phyloP scores from a whole-genome alignment of 208 protist species.

The Leishmania guyanensis region DNA sequence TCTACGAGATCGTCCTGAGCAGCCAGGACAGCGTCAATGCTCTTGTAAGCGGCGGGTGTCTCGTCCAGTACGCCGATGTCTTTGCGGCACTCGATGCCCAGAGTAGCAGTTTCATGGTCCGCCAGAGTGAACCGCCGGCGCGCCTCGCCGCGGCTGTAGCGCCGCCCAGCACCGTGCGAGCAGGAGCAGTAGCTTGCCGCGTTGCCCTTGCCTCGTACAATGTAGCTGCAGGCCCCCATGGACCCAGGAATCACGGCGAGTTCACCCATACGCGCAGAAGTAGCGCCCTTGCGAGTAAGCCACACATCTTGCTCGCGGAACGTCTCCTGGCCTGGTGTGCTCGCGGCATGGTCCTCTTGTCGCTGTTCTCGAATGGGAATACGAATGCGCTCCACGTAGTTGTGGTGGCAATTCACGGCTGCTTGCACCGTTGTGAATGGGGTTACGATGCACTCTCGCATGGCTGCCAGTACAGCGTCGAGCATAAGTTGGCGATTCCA shows the following conservation, averaged over 20 bases:
- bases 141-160: slow-evolving; percentile 73
- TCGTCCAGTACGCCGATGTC: slow-evolving; percentile 85
- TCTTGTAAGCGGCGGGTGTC: slow-evolving; percentile 86
- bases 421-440: slow-evolving; percentile 47
- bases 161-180: slow-evolving; percentile 84
- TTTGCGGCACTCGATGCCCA: slow-evolving; percentile 77
- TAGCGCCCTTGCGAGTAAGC: slow-evolving; percentile 90
- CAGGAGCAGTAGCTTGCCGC: slow-evolving; percentile 72
- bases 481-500: slow-evolving; percentile 88
- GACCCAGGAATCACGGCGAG: slow-evolving; percentile 89
- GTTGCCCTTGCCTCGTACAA: slow-evolving; percentile 87
- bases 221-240: slow-evolving; percentile 89
- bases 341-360: neutral
- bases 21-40: slow-evolving; percentile 86
- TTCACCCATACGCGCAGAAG: slow-evolving; percentile 68
- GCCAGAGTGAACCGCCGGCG: slow-evolving; percentile 79
- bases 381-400: slow-evolving; percentile 75
- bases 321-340: neutral
- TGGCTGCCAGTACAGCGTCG: slow-evolving; percentile 57
- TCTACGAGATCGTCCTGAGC: slow-evolving; percentile 84
- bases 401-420: slow-evolving; percentile 93
- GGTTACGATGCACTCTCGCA: slow-evolving; percentile 39
- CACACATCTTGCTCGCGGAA: slow-evolving; percentile 55
- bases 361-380: slow-evolving; percentile 1
- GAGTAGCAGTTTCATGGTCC: slow-evolving; percentile 68